A percentile compares a stretch with the other conserved stretches of the same genome.
These are phyloP conservation scores for Chenopodium formosanum DNA, from an alignment of 148 eudicot genomes.

Conservation along the genomic window DNA sequence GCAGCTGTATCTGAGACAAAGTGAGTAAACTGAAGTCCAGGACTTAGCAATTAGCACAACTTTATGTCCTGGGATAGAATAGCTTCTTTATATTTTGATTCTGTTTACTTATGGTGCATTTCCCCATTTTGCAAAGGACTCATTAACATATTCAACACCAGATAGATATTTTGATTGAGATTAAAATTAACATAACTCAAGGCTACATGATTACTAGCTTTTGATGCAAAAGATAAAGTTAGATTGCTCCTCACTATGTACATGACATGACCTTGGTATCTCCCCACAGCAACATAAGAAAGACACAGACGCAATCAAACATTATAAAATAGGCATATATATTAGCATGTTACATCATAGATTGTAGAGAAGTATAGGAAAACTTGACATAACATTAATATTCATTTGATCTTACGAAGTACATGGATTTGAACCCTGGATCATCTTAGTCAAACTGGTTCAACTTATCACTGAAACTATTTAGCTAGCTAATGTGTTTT, in stretches of 20 bases:
- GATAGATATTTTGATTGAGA: not conserved
- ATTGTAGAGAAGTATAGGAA: not conserved
- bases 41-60: not conserved
- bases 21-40: not conserved
- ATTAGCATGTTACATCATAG: not conserved
- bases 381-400: too few species aligned
- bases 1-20: not conserved
- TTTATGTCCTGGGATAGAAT: not conserved
- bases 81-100: not conserved
- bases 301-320: too few species aligned
- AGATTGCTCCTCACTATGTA: not conserved
- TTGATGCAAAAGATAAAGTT: not conserved
- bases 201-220: not conserved
- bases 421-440: not conserved
- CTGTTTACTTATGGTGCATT: not conserved
- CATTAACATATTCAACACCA: not conserved
- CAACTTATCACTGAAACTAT: not conserved
- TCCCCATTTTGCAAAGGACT: not conserved
- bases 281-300: too few species aligned
- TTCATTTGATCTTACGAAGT: too few species aligned
- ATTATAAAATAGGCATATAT: too few species aligned
- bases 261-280: not conserved
- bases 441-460: not conserved
- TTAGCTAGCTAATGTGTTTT: not conserved
- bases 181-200: not conserved